Base-by-base conservation (phyloP, 805 yeast genomes). In the Cyberlindnera saturnus region DNA sequence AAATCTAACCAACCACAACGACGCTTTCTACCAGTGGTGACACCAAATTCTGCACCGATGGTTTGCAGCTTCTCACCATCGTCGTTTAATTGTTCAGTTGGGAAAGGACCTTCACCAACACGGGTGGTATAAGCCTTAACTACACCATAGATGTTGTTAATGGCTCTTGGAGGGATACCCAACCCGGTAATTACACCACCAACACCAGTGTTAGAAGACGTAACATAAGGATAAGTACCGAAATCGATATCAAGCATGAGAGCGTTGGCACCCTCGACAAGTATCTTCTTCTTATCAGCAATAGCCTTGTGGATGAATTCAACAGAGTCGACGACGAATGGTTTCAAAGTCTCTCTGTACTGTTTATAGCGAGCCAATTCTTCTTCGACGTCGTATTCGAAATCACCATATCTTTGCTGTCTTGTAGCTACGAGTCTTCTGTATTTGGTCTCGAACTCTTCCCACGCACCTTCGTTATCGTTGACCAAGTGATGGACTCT, bases 71-170 rank as follows among this genome's bases (percentile, higher is more conserved):
- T 78, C 58, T 86, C 95, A 60, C 99, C 99, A 38, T 71, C 79
- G 32, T 70, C 81, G 65, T 91, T 89, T 62, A 90, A 76, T 65
- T 90, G 98, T 69, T 93, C 99, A 44, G 98, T 83, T 49, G 99
- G 97, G 85, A 93, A 93, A 29, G 99, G 99, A 52, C 99, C 99
- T 63, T 90, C 98, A 58, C 99, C 99, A 43, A 93, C 99, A 69
- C 99, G 82, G 32, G 99, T 93, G 37, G 99, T 93, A 70, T 93
- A 93, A 34, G 98, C 98, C 73, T 93, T 93, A 38, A 91, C 98
- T 20, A 93, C 99, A 67, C 99, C 99, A 63, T 83, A 88, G 36
- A 89, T 73, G 64, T 88, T 82, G 42, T 73, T 76, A 57, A 93
- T 83, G 49, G 81, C 69, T 52, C 73, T 77, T 55, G 99, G 99